Evolutionary conservation across 164 flowering plant species (phyloP).

Genomic region (Cinnamomum micranthum): DNA sequence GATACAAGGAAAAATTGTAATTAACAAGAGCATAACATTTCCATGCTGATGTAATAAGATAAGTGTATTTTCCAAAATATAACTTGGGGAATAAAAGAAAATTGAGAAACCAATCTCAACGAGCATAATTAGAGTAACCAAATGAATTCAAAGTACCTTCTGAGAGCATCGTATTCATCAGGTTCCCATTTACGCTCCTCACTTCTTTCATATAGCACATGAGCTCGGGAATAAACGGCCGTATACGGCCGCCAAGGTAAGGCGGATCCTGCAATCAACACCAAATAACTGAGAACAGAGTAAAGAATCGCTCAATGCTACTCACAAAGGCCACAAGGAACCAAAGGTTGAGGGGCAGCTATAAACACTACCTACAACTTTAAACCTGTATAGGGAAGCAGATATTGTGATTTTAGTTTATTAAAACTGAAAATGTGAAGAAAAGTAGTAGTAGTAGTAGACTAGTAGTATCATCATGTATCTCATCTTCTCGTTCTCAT

Average conservation of each 20-base stretch:
- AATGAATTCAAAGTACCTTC: conserved; percentile 13
- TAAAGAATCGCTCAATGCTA: neutral
- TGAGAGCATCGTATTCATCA: conserved; percentile 42
- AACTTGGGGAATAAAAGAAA: neutral
- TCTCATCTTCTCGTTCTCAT: no score
- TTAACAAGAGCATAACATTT: neutral
- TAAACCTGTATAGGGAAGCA: neutral
- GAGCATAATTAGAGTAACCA: neutral
- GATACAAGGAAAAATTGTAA: neutral
- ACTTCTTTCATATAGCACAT: conserved; percentile 43
- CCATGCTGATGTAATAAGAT: neutral
- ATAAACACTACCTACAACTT: neutral
- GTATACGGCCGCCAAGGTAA: conserved; percentile 45
- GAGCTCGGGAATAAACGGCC: conserved; percentile 48
- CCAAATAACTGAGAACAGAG: neutral
- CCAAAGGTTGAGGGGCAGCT: neutral
- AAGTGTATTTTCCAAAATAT: neutral
- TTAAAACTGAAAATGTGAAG: neutral
- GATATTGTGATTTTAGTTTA: neutral
- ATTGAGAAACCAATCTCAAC: neutral
- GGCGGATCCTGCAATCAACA: conserved; percentile 19
- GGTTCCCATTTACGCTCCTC: conserved; percentile 44
- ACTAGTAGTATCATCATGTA: no score
- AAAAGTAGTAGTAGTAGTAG: no score
- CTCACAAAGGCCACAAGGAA: neutral